phyloP scores from a whole-genome alignment of 176 grass and related monocot genomes.

The Hordeum marinum region DNA sequence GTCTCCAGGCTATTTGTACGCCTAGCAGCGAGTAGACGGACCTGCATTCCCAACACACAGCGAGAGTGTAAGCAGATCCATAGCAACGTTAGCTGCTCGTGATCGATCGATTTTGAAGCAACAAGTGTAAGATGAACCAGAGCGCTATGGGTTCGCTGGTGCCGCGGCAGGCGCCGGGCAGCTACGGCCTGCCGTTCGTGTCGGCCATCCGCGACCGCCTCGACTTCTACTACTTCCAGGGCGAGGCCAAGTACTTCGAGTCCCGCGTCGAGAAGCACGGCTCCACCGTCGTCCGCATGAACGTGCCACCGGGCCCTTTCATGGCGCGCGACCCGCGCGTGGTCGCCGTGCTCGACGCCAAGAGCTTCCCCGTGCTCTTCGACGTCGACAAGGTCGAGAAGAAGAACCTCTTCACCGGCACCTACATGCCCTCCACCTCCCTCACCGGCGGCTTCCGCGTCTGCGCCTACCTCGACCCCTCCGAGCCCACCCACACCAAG shows the following conservation, averaged over 20 bases:
- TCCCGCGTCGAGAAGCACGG: conserved; percentile 38
- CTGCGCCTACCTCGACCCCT: conserved; percentile 62
- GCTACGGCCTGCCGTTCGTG: conserved; percentile 43
- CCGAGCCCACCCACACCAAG: conserved; percentile 49
- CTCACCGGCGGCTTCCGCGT: conserved; percentile 63
- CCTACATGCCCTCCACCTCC: conserved; percentile 53
- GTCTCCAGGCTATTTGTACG: neutral
- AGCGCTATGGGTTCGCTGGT: neutral
- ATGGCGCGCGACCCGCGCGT: conserved; percentile 51
- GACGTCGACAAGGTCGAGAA: conserved; percentile 68
- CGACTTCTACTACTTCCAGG: conserved; percentile 68
- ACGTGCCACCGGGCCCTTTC: conserved; percentile 50
- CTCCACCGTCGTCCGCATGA: conserved; percentile 60
- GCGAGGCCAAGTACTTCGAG: conserved; percentile 63
- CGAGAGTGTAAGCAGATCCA: neutral
- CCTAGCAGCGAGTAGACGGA: neutral
- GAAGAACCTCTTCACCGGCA: conserved; percentile 56
- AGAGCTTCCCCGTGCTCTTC: conserved; percentile 67
- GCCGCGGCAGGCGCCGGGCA: conserved; percentile 24
- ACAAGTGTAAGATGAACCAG: neutral
- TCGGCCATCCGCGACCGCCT: conserved; percentile 47
- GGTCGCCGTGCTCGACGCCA: conserved; percentile 53
- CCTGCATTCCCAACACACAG: neutral
- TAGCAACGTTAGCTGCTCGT: neutral
- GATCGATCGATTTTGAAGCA: neutral